Evolutionary conservation across 441 rosid genomes (phyloP).

Genomic region (Biscutella laevigata): DNA sequence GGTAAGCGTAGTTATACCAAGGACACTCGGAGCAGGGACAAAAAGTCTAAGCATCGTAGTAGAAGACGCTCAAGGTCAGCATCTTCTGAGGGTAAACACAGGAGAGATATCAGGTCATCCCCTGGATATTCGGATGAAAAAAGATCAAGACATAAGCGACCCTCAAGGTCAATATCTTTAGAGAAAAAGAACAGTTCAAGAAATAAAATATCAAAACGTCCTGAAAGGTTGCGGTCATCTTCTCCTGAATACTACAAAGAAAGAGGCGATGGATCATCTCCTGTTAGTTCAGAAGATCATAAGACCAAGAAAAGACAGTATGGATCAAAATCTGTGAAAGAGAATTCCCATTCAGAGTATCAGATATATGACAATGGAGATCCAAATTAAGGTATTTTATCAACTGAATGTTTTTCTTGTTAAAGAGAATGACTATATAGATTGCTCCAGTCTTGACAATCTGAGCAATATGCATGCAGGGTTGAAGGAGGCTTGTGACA

Average conservation of each 20-base stretch:
- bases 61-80: slow-evolving; percentile 51
- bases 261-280: slow-evolving; percentile 36
- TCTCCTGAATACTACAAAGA: slow-evolving; percentile 38
- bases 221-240: slow-evolving; percentile 35
- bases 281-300: slow-evolving; percentile 34
- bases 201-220: slow-evolving; percentile 44
- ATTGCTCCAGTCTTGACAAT: slow-evolving; percentile 6
- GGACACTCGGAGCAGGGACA: slow-evolving; percentile 47
- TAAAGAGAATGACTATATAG: too few species aligned
- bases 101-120: slow-evolving; percentile 43
- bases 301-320: slow-evolving; percentile 32
- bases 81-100: slow-evolving; percentile 36
- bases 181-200: slow-evolving; percentile 38
- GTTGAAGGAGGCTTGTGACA: slow-evolving; percentile 19
- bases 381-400: slow-evolving; percentile 17
- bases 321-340: slow-evolving; percentile 34
- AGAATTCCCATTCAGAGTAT: slow-evolving; percentile 24
- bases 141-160: too few species aligned
- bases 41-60: slow-evolving; percentile 38
- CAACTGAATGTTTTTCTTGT: too few species aligned
- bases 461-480: slow-evolving; percentile 24
- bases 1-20: slow-evolving; percentile 32
- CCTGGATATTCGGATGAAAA: too few species aligned
- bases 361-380: slow-evolving; percentile 20
- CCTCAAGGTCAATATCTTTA: too few species aligned